phyloP scores from a whole-genome alignment of 148 eudicot genomes.

The Silene uniflora region DNA sequence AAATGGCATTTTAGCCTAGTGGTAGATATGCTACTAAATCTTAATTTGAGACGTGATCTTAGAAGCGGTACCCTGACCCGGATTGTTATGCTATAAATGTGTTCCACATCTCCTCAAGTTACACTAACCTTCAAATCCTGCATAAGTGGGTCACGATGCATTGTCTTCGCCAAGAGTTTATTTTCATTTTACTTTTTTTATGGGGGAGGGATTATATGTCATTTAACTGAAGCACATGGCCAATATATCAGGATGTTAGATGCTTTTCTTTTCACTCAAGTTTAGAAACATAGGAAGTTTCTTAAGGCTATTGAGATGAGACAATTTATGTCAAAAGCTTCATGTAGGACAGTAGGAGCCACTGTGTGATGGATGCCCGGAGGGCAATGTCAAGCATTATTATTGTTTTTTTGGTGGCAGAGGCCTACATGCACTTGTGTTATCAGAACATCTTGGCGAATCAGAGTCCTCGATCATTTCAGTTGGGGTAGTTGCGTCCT shows the following conservation, averaged over 20 bases:
- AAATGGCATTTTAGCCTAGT: background rate
- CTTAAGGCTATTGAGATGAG: conserved; percentile 4
- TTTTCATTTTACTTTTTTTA: too few relatives aligned
- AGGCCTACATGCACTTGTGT: conserved; percentile 20
- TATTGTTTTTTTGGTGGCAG: conserved; percentile 13
- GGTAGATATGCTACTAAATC: background rate
- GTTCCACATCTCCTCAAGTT: background rate
- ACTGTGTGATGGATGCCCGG: background rate
- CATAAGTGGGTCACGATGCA: background rate
- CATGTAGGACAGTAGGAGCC: background rate
- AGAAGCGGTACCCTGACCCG: background rate
- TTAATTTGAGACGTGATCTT: background rate
- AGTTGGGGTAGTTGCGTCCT: conserved; percentile 6
- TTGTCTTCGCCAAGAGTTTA: too few relatives aligned
- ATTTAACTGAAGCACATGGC: too few relatives aligned
- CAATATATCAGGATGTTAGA: background rate
- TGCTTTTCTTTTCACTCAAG: conserved; percentile 1
- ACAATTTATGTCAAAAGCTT: conserved; percentile 14
- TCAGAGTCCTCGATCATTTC: conserved; percentile 1
- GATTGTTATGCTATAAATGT: background rate
- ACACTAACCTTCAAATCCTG: background rate
- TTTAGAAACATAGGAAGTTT: background rate
- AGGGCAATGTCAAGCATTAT: conserved; percentile 4
- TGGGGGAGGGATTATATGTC: too few relatives aligned
- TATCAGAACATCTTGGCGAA: background rate